Evolutionary conservation across 2,329 filamentous ascomycete species (phyloP), one percentile per base, ranked within the genome.

Genomic region (Aspergillus brasiliensis): DNA sequence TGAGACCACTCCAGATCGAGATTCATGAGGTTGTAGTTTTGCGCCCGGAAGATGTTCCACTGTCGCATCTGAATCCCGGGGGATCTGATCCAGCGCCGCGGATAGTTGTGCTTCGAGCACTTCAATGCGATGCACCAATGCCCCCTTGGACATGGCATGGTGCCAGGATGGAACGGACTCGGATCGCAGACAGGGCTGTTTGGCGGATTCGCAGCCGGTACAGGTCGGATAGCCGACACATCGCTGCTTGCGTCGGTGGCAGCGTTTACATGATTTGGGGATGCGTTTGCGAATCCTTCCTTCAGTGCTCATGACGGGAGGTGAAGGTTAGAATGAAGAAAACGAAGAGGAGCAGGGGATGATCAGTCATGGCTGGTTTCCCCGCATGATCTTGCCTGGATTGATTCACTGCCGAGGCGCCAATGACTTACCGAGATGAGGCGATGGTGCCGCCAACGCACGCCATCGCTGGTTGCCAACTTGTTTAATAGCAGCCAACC

Each of bases 61-160:
- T 8, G 5, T 5, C 21, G 8, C 42, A 13, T 40, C 28, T 11
- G 13, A 17, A 11, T 54, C 34, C 5, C 28, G 42, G 8, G 5
- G 10, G 8, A 17, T 34, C 13, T 48, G 38, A 13, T 31, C 40
- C 17, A 51, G 40, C 40, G 60, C 52, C 0, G 58, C 57, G 4
- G 65, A 61, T 11, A 69, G 49, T 37, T 65, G 64, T 1, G 58
- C 58, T 54, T 69, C 66, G 0, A 69, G 58, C 5, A 56, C 28
- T 38, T 69, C 66, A 8, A 69, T 69, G 15, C 64, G 58, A 34
- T 62, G 64, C 4, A 53, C 67, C n/a, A 69, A 31, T 2, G 66
- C 64, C 1, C 63, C 65, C 42, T 69, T 69, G 8, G 66, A 69
- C 67, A 69, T 69, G 15, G 60, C 65, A 58, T 69, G 67, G 21